Evolutionary conservation across 2,329 filamentous ascomycete species (phyloP).

Genomic region (Trichophyton rubrum): DNA sequence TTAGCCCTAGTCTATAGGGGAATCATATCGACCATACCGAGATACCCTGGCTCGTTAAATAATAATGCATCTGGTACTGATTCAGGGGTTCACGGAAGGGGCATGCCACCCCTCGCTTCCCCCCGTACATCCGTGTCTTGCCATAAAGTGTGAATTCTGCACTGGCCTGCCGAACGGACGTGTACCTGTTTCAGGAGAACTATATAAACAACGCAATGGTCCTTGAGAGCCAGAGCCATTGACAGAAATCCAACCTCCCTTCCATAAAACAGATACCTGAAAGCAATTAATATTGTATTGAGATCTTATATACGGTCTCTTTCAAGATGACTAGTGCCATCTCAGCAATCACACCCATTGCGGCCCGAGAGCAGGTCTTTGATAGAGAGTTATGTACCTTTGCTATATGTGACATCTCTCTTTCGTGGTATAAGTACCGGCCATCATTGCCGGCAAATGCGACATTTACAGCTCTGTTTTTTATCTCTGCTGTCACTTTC

Average conservation of each 20-base stretch:
- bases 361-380: background rate
- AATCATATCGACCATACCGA: background rate
- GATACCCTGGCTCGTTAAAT: background rate
- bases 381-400: slow-evolving; percentile 11
- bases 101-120: background rate
- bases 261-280: background rate
- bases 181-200: too few species aligned
- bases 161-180: background rate
- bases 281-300: background rate
- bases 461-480: slow-evolving; percentile 9
- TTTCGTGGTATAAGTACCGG: slow-evolving; percentile 11
- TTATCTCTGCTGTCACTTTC: slow-evolving; percentile 6
- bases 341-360: background rate
- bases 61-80: background rate
- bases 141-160: background rate
- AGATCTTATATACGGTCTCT: background rate
- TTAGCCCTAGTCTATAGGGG: background rate
- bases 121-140: background rate
- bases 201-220: too few species aligned
- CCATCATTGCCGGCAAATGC: slow-evolving; percentile 11
- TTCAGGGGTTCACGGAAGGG: background rate
- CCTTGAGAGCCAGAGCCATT: background rate
- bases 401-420: slow-evolving; percentile 10
- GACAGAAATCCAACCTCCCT: background rate
- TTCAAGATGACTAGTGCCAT: background rate